Conservation (phyloP, 2,329 filamentous ascomycete species). For the Diaporthe citrichinensis region DNA sequence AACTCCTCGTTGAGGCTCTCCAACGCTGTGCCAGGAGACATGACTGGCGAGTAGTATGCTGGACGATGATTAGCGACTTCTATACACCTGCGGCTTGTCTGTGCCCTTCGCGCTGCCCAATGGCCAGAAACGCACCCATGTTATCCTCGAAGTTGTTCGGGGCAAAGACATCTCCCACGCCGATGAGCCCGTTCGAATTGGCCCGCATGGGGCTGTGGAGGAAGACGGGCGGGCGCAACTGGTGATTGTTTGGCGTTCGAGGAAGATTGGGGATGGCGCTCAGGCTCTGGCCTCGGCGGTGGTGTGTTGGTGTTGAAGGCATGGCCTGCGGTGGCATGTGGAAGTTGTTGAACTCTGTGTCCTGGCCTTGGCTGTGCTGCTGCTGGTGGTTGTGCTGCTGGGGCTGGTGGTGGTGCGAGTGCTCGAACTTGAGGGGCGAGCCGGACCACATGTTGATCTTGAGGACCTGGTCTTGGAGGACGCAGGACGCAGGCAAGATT, state of each 20-base stretch:
- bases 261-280: constrained; percentile 36
- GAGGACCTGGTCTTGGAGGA: neutral
- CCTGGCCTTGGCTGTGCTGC: constrained; percentile 15
- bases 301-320: constrained; percentile 40
- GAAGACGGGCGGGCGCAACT: constrained; percentile 40
- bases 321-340: constrained; percentile 38
- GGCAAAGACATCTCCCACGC: constrained; percentile 40
- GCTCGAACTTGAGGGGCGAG: constrained; percentile 41
- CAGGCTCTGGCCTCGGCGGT: constrained; percentile 41
- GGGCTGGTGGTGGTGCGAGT: constrained; percentile 34
- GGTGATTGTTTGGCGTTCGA: constrained; percentile 39
- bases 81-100: neutral
- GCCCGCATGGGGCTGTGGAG: constrained; percentile 41
- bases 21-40: constrained; percentile 39
- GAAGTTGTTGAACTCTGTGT: constrained; percentile 40
- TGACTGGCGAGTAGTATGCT: constrained; percentile 41
- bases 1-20: constrained; percentile 42
- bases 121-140: constrained; percentile 38
- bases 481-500: constrained; percentile 23
- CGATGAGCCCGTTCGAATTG: constrained; percentile 39
- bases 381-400: neutral
- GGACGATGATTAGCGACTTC: constrained; percentile 7
- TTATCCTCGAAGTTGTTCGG: constrained; percentile 37
- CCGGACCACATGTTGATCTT: constrained; percentile 40
- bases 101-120: neutral